Evolutionary conservation across 2,329 filamentous ascomycete species (phyloP), one percentile per base, ranked within the genome.

Genomic region (Trichoderma gracile): DNA sequence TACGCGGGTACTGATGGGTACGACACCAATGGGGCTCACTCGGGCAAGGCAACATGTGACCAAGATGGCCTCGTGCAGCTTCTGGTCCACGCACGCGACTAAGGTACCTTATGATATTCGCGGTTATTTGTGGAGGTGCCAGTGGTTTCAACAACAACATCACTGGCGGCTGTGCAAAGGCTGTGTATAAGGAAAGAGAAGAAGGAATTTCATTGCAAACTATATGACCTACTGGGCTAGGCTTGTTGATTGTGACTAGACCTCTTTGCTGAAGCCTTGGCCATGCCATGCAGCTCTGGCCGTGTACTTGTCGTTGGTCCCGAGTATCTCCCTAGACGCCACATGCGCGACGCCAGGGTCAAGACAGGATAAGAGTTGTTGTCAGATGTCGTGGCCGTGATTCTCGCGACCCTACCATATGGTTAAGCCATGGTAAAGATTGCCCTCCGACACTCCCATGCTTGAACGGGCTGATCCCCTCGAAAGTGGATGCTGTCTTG

Each of bases 221-320:
- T 64, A 64, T 50, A 57, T 61, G 58, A 61, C 19, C 58, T 61
- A 61, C 46, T 58, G 46, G 27, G 54, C 21, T 59, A 46, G 53
- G 25, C 27, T 27, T 58, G 62, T 45, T 64, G 33, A 38, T 46
- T 10, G 23, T 23, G 53, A 45, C 54, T 46, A 38, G 27, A 25
- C 40, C 55, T 15, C 21, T 38, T 23, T n/a, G n/a, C 40, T 25
- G 49, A 55, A 47, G 42, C 59, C 46, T 38, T 45, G 54, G 5
- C 33, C 47, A 12, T 46, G 52, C 62, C 9, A 27, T 17, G 40
- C 25, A 23, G 12, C 54, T n/a, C 25, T 43, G 62, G 40, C 27
- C 23, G 25, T 64, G 25, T 45, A 45, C 25, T 23, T 23, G 23
- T 45, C 38, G 14, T 6, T 14, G 23, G 57, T 21, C 14, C 19